Evolutionary conservation across 1,284 basidiomycete genomes (phyloP), one percentile per base, ranked within the genome.

Genomic region (Cryptococcus sp.): DNA sequence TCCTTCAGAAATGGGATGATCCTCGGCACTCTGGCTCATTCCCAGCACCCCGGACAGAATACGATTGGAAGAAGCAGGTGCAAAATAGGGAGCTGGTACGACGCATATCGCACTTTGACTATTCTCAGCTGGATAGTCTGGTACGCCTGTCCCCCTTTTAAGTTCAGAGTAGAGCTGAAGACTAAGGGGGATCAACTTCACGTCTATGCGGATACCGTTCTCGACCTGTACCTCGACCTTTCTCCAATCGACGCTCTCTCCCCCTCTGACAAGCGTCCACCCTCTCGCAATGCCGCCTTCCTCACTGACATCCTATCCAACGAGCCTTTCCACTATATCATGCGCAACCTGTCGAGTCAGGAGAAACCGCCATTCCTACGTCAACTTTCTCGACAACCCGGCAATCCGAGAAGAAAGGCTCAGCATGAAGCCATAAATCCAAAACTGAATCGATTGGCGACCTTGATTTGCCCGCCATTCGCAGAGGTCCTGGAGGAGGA

Each of bases 1-100:
- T 60, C 31, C 51, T 63, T 1, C 34, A 51, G 19, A 43, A 52
- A 22, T 69, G 62, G 48, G 67, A 71, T 39, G 62, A 71, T 49
- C 66, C 69, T n/a, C 51, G 58, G n/a, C 1, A 1, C 1, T 54
- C 63, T 5, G 57, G 51, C 2, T 45, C 54, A 1, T 54, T 50
- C 42, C 23, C 43, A 10, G 11, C 3, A 11, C 25, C 31, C 1
- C 36, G 56, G 9, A 24, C 22, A 1, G 45, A 47, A 0, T 38
- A 63, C 11, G 58, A 62, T 43, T 71, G 68, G 68, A 51, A 56
- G 42, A 43, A 47, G 19, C 44, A 46, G 12, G 54, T 68, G 7
- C 57, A 61, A 35, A 54, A 66, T 42, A 47, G 66, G 6, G 57
- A 59, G 32, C 51, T 60, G 24, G 59, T 63, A 6, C 38, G 49